A percentile compares a stretch with the other conserved stretches of the same genome.
phyloP scores from a whole-genome alignment of 345 rosid species.

The Orychophragmus violaceus region DNA sequence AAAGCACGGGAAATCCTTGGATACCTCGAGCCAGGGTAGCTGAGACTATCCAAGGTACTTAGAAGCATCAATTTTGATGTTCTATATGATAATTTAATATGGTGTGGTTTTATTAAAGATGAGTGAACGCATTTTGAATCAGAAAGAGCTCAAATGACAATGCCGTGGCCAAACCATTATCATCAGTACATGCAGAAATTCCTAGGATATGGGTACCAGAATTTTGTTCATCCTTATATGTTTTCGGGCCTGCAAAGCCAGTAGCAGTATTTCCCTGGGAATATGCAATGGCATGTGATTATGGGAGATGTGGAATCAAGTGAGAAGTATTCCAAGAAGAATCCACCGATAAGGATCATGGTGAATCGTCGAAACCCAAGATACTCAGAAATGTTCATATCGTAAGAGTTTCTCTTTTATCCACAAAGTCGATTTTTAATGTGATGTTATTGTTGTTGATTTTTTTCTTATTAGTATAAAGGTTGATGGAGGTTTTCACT shows the following conservation, averaged over 20 bases:
- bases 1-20: constrained; percentile 41
- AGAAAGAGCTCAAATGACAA: constrained; percentile 43
- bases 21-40: constrained; percentile 50
- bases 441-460: neutral
- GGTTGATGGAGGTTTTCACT: constrained; percentile 70
- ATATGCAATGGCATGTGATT: constrained; percentile 67
- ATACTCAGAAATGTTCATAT: constrained; percentile 61
- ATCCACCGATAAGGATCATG: constrained; percentile 29
- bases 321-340: constrained; percentile 54
- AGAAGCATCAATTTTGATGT: neutral
- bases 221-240: constrained; percentile 52
- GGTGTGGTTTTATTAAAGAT: neutral
- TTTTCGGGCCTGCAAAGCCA: constrained; percentile 66
- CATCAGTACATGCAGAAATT: constrained; percentile 76
- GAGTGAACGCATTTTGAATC: neutral
- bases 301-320: constrained; percentile 51
- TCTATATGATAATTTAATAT: neutral
- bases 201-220: constrained; percentile 52
- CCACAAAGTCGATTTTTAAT: neutral
- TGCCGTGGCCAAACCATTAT: constrained; percentile 66
- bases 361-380: constrained; percentile 25
- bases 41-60: constrained; percentile 52
- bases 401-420: constrained; percentile 36
- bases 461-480: constrained; percentile 36
- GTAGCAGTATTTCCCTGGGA: constrained; percentile 64